Evolutionary conservation across 495 filamentous ascomycete species (phyloP), one percentile per base, ranked within the genome.

Genomic region (Staphylotrichum longicolle): DNA sequence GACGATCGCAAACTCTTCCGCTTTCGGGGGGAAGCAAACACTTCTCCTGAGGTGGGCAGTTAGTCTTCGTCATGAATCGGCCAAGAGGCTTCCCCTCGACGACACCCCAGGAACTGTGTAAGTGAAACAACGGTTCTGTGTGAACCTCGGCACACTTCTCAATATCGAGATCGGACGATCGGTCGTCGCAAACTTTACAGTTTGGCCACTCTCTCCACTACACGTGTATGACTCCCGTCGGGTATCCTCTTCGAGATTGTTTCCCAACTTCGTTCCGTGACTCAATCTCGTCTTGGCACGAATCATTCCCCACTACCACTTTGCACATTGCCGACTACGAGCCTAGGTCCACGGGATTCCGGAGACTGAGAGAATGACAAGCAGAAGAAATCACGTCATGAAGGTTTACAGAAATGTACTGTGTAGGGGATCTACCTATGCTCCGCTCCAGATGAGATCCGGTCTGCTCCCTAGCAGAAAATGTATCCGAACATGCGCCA

Each of bases 1-100:
- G 7, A 52, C 3, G n/a, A 41, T 54, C 51, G 51, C 51, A 54
- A 54, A 40, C 34, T 35, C 3, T 54, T 54, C 51, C 35, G 4
- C 14, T 40, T 54, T 9, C 20, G 12, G 14, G 51, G 4, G 2
- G 5, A 32, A 15, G 3, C 4, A 11, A 11, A 27, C 7, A 27
- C 2, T 49, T 42, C 9, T 6, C 7, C 7, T 49, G 20, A 30
- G 20, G 20, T 45, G 42, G 14, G 42, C 11, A 45, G 42, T 14
- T 15, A 45, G 14, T 45, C 20, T 27, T 27, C 20, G 20, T 27
- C 20, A 27, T 27, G 20, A 27, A 27, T 27, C 20, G 20, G 20
- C 20, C 20, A 27, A 27, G 20, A 27, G 20, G 20, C 20, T 27
- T 27, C 20, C 20, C 20, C 20, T 27, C 20, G 1, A 27, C 20